A percentile compares a stretch with the other conserved stretches of the same genome.
Evolutionary conservation across 2,329 filamentous ascomycete species (phyloP).

Genomic region (Emmonsiellopsis sp.): DNA sequence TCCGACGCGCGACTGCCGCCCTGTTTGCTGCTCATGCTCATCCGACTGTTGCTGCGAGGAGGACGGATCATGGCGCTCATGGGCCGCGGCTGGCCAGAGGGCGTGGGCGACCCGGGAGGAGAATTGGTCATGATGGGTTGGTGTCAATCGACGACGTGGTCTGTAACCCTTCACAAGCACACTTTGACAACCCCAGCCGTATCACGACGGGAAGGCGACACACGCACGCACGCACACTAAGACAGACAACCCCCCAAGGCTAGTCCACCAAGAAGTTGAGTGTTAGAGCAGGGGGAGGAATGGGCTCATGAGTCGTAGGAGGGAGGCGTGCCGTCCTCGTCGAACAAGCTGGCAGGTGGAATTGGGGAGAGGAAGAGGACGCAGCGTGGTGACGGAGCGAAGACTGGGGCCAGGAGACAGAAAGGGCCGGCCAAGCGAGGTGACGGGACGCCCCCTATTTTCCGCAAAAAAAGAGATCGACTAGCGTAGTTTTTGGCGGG

Average conservation of each 20-base stretch:
- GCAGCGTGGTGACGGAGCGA: too few relatives aligned
- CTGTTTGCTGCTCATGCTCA: slow-evolving; percentile 66
- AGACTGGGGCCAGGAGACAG: too few relatives aligned
- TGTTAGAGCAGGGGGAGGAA: too few relatives aligned
- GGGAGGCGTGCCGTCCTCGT: too few relatives aligned
- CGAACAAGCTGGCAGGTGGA: too few relatives aligned
- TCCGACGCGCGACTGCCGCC: slow-evolving; percentile 77
- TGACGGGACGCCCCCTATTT: not conserved
- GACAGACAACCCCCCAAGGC: too few relatives aligned
- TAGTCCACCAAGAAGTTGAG: too few relatives aligned
- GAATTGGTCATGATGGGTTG: slow-evolving; percentile 51
- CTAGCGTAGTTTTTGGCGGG: slow-evolving; percentile 1
- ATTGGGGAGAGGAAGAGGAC: not conserved
- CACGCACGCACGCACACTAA: not conserved
- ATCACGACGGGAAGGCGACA: not conserved
- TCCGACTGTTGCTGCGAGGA: slow-evolving; percentile 68
- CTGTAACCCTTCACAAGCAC: too few relatives aligned
- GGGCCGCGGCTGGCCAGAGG: slow-evolving; percentile 49
- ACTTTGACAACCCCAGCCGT: too few relatives aligned
- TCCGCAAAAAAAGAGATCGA: not conserved
- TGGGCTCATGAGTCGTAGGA: too few relatives aligned
- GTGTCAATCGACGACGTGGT: not conserved
- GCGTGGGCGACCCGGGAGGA: slow-evolving; percentile 58
- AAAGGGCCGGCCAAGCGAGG: not conserved
- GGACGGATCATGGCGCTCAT: slow-evolving; percentile 73